Conservation (phyloP, 2,329 filamentous ascomycete species). For the Fonsecaea pugnacius region DNA sequence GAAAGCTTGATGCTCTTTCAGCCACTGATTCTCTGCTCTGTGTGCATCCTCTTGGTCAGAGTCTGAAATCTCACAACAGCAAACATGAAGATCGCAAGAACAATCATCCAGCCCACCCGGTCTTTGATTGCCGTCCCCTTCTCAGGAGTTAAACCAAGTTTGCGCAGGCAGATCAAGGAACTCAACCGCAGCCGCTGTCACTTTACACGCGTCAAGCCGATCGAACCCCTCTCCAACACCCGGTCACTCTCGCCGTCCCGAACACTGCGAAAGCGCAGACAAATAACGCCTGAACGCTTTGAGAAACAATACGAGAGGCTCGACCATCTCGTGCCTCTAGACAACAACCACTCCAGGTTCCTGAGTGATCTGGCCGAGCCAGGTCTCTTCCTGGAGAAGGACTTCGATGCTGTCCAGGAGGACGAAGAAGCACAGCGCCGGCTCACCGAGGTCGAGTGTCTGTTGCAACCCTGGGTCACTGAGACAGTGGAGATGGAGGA, state of each 20-base stretch:
- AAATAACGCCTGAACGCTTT: background rate
- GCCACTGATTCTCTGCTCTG: background rate
- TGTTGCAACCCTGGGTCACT: background rate
- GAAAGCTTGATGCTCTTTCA: background rate
- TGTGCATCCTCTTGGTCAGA: background rate
- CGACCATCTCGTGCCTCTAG: constrained; percentile 1
- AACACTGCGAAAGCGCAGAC: background rate
- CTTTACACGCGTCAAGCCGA: background rate
- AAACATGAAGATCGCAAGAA: constrained; percentile 4
- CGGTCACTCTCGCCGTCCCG: background rate
- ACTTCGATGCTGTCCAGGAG: constrained; percentile 7
- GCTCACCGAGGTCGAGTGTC: background rate
- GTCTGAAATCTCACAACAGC: background rate
- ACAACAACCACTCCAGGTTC: constrained; percentile 5
- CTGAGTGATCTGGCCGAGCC: constrained; percentile 6
- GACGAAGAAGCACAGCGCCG: background rate
- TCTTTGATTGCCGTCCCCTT: background rate
- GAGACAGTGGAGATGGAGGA: background rate
- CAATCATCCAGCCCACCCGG: background rate
- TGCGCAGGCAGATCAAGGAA: background rate
- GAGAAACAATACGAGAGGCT: constrained; percentile 8
- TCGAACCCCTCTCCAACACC: background rate
- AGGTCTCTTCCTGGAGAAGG: background rate
- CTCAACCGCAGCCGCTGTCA: background rate
- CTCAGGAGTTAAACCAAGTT: background rate